Evolutionary conservation across 1,284 basidiomycete genomes (phyloP).

Genomic region (Ustilago vetiveriae): DNA sequence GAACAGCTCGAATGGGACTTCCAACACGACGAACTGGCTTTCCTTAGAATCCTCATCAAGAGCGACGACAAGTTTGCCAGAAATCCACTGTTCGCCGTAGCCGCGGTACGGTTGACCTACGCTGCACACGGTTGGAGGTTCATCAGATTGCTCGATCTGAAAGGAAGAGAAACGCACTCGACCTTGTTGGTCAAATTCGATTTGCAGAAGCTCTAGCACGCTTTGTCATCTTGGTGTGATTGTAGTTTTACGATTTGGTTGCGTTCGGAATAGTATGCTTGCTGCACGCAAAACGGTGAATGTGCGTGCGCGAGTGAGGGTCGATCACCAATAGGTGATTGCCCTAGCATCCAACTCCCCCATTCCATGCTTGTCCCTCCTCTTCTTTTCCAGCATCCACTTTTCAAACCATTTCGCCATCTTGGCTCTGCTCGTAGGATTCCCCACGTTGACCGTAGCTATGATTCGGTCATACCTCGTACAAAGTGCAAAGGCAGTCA

Average conservation of each 20-base stretch:
- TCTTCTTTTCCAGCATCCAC: constrained; percentile 54
- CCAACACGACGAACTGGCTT: constrained; percentile 52
- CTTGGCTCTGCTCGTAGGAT: constrained; percentile 71
- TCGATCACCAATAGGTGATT: constrained; percentile 43
- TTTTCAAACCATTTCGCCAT: constrained; percentile 63
- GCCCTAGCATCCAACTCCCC: constrained; percentile 30
- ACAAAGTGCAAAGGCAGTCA: constrained; percentile 82
- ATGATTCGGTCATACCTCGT: constrained; percentile 85
- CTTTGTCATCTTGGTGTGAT: too few species aligned
- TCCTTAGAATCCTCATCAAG: constrained; percentile 58
- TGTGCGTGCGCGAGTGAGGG: too few species aligned
- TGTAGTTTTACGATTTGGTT: too few species aligned
- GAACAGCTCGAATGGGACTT: constrained; percentile 57
- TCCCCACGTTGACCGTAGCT: constrained; percentile 93
- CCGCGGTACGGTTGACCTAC: constrained; percentile 42
- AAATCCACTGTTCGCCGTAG: constrained; percentile 57
- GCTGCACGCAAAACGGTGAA: too few species aligned
- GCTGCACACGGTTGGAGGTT: constrained; percentile 69
- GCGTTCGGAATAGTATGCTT: too few species aligned
- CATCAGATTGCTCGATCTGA: constrained; percentile 71
- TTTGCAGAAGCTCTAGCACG: constrained; percentile 26
- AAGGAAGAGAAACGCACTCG: constrained; percentile 71
- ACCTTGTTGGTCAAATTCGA: constrained; percentile 51
- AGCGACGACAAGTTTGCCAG: constrained; percentile 57
- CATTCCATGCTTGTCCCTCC: constrained; percentile 37